Conservation (phyloP, 2,329 filamentous ascomycete genomes). For the Raffaelea albimanens region DNA sequence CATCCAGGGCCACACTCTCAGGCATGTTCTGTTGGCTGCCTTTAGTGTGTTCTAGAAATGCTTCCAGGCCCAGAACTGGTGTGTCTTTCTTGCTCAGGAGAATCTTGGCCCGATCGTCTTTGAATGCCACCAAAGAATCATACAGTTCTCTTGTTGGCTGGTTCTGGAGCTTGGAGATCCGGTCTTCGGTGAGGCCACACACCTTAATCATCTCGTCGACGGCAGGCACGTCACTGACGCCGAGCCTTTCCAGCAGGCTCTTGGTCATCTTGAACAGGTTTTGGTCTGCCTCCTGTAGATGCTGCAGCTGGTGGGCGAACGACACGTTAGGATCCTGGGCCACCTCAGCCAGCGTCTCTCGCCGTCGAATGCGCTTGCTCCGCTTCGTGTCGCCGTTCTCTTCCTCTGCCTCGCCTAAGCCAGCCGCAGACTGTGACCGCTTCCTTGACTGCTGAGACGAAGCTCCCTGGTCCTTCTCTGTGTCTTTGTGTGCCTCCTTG, state of each 20-base stretch:
- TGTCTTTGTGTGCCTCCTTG: background rate
- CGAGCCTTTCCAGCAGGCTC: constrained; percentile 45
- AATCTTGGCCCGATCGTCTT: constrained; percentile 42
- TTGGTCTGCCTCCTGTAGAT: constrained; percentile 46
- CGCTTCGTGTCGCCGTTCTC: constrained; percentile 44
- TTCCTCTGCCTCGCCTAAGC: constrained; percentile 49
- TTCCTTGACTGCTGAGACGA: constrained; percentile 32
- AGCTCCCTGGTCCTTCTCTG: background rate
- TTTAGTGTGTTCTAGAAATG: constrained; percentile 56
- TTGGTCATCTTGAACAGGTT: constrained; percentile 46
- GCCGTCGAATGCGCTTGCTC: constrained; percentile 55
- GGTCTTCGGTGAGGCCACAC: constrained; percentile 36
- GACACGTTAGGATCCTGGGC: constrained; percentile 40
- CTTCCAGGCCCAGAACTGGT: constrained; percentile 43
- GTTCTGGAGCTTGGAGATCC: constrained; percentile 36
- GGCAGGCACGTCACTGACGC: constrained; percentile 30
- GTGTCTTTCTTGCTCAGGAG: constrained; percentile 44
- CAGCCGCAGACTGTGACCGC: constrained; percentile 52
- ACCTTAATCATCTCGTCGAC: constrained; percentile 38
- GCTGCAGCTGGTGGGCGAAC: constrained; percentile 45
- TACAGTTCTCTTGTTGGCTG: constrained; percentile 40
- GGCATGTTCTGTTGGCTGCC: constrained; percentile 39
- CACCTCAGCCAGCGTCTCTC: constrained; percentile 48
- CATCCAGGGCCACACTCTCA: constrained; percentile 39
- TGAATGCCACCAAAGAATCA: constrained; percentile 36